Evolutionary conservation across 768 basidiomycete species (phyloP), one percentile per base, ranked within the genome.

Genomic region (Cystoderma amianthinum): DNA sequence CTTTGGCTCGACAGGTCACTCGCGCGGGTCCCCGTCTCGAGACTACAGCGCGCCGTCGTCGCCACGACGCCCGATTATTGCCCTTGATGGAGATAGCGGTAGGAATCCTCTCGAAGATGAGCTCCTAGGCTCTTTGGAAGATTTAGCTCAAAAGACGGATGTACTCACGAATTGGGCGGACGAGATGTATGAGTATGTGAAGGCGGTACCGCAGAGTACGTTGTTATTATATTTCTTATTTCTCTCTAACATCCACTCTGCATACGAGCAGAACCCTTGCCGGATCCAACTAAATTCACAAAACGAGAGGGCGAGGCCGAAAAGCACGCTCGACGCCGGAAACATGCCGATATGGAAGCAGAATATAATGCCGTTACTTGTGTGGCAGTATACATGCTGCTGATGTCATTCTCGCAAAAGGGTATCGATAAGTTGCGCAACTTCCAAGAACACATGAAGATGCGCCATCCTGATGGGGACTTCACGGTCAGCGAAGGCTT

Each of bases 131-230:
- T 60, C 65, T 15, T 65, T 98, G 32, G 95, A 98, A 56, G 87
- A 94, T 48, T 67, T 94, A 2, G 95, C 94, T 23, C 90, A 96
- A 71, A 99, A 98, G 73, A 95, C 95, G 23, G 82, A 88, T 45
- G 92, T 94, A 39, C 65, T 98, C 44, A 86, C 87, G 43, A 84
- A 87, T 46, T 95, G 93, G 80, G 96, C 88, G 16, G 95, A 98
- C 49, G 86, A 92, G 69, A 84, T 96, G 77, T 87, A 89, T 52
- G 87, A 89, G 51, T 82, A 80, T 54, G 85, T 92, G 19, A 90
- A 90, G 58, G 84, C 80, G 12, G 69, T 87, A 24, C 86, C 89
- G 16, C 82, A 88, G 60, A 89, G 86, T 90, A 50, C 30, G 86
- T 72, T 43, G 18, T 42, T 24, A 23, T 40, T 32, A 23, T 17